Base-by-base conservation (phyloP, 306 rosid genomes). In the Medicago arabica region DNA sequence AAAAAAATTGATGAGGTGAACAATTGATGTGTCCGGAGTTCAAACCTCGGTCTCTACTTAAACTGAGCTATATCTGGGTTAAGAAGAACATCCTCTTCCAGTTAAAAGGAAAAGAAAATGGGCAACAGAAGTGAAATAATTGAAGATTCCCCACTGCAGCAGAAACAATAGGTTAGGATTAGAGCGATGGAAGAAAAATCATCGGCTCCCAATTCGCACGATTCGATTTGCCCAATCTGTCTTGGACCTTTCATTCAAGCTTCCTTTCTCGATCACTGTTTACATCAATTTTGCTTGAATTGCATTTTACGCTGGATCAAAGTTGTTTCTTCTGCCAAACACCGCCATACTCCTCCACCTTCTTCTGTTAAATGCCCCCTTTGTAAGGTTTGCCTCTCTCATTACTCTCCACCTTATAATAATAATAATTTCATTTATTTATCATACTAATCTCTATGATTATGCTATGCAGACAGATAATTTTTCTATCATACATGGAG, bases 261-360 rank as follows among this genome's bases (percentile, higher is more conserved):
- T 36, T 93, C 96, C 36, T 93, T 85, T 75, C 98, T 89, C 13
- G 90, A 93, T 49, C 83, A 83, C 69, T 93, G 97, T 78, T 82
- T 87, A 57, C 98, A 94, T 82, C 86, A 84, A 39, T 94, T 92
- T 80, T 94, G 98, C 84, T 94, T 83, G 87, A 84, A 80, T 72
- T 94, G 96, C 84, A 92, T 94, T 81, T 43, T 85, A n/a, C 98
- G 91, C 43, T 94, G 98, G 98, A 74, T 87, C 72, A 92, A 88
- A 67, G 93, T 94, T 38, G 85, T 87, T 83, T 66, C 92, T 83
- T 66, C 92, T 63, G 64, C 78, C 69, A 91, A 90, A 82, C 88
- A 69, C 64, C 74, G 71, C 64, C 76, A 72, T 53, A 41, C 69
- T 80, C 67, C 69, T 79, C 67, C 84, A 15, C 81, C 80, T 73